Evolutionary conservation across 2,329 filamentous ascomycete genomes (phyloP).

Genomic region (Hortaea sp.): DNA sequence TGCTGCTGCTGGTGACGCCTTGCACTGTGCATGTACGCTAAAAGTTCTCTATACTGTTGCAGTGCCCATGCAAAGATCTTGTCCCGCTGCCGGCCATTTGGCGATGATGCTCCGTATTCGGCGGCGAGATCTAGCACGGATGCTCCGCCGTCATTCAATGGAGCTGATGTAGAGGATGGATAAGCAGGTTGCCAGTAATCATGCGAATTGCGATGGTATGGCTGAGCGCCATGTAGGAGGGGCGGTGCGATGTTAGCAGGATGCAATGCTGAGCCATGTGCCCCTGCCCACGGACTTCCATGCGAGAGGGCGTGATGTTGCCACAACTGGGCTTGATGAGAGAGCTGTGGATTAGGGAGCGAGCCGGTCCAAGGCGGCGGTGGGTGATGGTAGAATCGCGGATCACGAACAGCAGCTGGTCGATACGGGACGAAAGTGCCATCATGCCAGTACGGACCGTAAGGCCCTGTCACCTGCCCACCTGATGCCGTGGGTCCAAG

Average conservation of each 20-base stretch:
- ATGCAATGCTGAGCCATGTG: background rate
- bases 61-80: constrained; percentile 37
- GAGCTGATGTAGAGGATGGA: background rate
- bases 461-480: constrained; percentile 44
- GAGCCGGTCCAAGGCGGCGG: constrained; percentile 9
- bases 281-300: constrained; percentile 6
- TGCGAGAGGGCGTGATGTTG: constrained; percentile 8
- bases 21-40: constrained; percentile 38
- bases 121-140: constrained; percentile 3
- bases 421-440: constrained; percentile 52
- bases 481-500: constrained; percentile 50
- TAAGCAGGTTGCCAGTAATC: background rate
- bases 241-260: background rate
- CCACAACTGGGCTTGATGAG: constrained; percentile 12
- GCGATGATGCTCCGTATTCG: constrained; percentile 33
- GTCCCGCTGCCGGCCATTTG: constrained; percentile 34
- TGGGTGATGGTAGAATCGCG: constrained; percentile 31
- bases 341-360: constrained; percentile 10
- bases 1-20: constrained; percentile 22
- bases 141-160: background rate
- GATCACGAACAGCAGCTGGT: constrained; percentile 47
- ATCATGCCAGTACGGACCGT: constrained; percentile 55
- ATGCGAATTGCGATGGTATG: background rate
- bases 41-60: constrained; percentile 39
- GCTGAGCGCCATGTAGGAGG: background rate